These are phyloP conservation scores for Penicillium sp. DNA, from an alignment of 2,329 filamentous ascomycete genomes.

Conservation along the genomic window DNA sequence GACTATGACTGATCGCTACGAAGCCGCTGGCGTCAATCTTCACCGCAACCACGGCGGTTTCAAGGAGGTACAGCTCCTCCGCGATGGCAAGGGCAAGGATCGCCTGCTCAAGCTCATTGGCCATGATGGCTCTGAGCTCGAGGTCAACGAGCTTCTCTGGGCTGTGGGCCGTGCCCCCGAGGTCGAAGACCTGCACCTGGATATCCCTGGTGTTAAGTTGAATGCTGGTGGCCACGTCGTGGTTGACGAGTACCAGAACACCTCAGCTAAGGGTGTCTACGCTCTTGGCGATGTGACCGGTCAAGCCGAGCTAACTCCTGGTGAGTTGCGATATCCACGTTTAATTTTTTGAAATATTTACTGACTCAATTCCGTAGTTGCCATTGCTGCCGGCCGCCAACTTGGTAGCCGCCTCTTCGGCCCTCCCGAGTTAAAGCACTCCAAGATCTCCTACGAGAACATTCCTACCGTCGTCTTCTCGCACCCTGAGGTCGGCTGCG, in stretches of 20 bases:
- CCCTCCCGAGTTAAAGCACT: constrained; percentile 42
- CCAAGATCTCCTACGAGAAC: constrained; percentile 50
- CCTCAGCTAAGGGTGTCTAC: constrained; percentile 47
- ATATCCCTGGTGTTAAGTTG: constrained; percentile 44
- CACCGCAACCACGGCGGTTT: constrained; percentile 49
- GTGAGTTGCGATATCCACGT: constrained; percentile 27
- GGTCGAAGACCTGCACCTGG: constrained; percentile 43
- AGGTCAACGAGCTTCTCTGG: constrained; percentile 52
- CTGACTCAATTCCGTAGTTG: constrained; percentile 34
- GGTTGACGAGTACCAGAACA: constrained; percentile 54
- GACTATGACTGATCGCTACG: constrained; percentile 52
- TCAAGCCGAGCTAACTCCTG: constrained; percentile 51
- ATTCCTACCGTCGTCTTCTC: constrained; percentile 55
- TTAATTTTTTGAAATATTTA: no score
- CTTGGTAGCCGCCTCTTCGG: constrained; percentile 53
- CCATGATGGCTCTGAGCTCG: constrained; percentile 44
- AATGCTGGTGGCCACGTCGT: constrained; percentile 41
- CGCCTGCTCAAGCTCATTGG: constrained; percentile 47
- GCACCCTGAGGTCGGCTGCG: constrained; percentile 51
- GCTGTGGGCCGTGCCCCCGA: constrained; percentile 50
- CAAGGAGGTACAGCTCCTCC: constrained; percentile 48
- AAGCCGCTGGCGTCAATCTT: constrained; percentile 48
- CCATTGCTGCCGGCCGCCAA: constrained; percentile 52
- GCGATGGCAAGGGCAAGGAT: constrained; percentile 46
- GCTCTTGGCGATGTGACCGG: constrained; percentile 53